Percentiles rank a stretch among this genome's conserved stretches.
These are phyloP conservation scores for Cyberlindnera lachancei DNA, from an alignment of 805 yeast genomes.

Conservation along the genomic window DNA sequence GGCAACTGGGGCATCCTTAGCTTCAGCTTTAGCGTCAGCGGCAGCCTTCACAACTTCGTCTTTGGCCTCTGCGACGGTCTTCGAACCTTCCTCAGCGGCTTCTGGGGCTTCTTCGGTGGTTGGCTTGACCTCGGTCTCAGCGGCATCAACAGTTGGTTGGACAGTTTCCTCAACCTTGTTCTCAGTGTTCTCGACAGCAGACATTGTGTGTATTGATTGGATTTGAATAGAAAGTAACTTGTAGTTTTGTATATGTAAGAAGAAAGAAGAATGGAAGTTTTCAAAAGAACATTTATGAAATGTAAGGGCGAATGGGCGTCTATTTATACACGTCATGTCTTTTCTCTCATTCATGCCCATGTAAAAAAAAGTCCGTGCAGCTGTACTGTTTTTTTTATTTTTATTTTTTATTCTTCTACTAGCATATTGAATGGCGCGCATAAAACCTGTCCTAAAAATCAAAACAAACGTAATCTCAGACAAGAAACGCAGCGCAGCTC, in stretches of 20 bases:
- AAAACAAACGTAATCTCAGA: no score
- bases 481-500: no score
- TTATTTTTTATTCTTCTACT: no score
- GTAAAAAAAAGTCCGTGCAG: no score
- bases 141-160: slow-evolving; percentile 10
- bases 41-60: slow-evolving; percentile 11
- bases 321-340: no score
- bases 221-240: background rate
- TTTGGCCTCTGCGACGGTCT: slow-evolving; percentile 7
- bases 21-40: slow-evolving; percentile 7
- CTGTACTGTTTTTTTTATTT: no score
- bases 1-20: slow-evolving; percentile 12
- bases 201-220: slow-evolving; percentile 10
- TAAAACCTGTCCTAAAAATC: no score
- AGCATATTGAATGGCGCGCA: no score
- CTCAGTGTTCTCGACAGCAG: slow-evolving; percentile 17
- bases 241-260: background rate
- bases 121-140: slow-evolving; percentile 12
- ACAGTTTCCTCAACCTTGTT: slow-evolving; percentile 16
- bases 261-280: background rate
- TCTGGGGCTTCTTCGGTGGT: slow-evolving; percentile 4
- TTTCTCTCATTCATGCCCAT: no score
- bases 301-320: slow-evolving; percentile 2
- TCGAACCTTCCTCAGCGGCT: slow-evolving; percentile 7
- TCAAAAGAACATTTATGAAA: slow-evolving; percentile 1